Conservation (phyloP, 164 flowering plant species). For the Stephania japonica region DNA sequence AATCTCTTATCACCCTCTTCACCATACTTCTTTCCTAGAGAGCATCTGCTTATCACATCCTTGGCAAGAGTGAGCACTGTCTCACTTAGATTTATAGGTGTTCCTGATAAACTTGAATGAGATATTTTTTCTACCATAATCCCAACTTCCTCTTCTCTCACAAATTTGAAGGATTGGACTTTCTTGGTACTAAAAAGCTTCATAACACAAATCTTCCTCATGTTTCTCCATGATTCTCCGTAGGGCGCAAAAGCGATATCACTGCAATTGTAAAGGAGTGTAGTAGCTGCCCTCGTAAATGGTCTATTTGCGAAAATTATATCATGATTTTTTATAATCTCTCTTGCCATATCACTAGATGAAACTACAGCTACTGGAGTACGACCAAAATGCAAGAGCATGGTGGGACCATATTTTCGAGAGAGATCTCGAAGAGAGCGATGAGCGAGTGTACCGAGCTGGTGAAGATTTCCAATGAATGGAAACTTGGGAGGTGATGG, state of each 20-base stretch:
- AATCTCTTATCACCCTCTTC: background rate
- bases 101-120: background rate
- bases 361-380: background rate
- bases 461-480: constrained; percentile 15
- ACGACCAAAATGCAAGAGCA: constrained; percentile 5
- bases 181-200: constrained; percentile 6
- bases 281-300: background rate
- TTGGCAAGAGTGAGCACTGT: background rate
- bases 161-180: constrained; percentile 6
- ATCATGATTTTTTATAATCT: constrained; percentile 9
- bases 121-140: constrained; percentile 2
- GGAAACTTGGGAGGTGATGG: constrained; percentile 14
- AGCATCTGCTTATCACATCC: constrained; percentile 8
- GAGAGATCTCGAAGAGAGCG: constrained; percentile 7
- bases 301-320: constrained; percentile 10
- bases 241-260: constrained; percentile 10
- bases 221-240: constrained; percentile 11
- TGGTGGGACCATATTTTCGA: constrained; percentile 6
- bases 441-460: constrained; percentile 3
- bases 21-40: background rate
- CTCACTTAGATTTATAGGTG: constrained; percentile 5
- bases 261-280: background rate
- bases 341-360: constrained; percentile 2
- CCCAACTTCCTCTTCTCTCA: constrained; percentile 11
- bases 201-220: constrained; percentile 4